A percentile compares a stretch with the other conserved stretches of the same genome.
phyloP scores from a whole-genome alignment of 2,329 filamentous ascomycete species.

The Chaetomiaceae sp. region DNA sequence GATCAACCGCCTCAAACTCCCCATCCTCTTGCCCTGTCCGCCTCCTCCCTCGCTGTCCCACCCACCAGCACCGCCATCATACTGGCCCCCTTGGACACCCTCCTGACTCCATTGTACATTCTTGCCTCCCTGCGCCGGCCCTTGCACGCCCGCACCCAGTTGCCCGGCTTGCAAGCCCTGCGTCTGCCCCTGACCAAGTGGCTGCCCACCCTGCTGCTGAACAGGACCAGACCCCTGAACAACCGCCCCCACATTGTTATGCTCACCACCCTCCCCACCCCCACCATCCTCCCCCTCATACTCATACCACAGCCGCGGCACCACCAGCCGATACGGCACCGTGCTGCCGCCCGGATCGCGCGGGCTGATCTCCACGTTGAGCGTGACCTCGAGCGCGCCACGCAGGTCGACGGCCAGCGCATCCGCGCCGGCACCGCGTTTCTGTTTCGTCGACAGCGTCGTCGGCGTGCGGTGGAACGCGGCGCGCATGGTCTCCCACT shows the following conservation, averaged over 20 bases:
- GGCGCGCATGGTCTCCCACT: too few species aligned
- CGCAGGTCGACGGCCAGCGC: conserved; percentile 65
- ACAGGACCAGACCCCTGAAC: too few species aligned
- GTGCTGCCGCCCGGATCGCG: conserved; percentile 85
- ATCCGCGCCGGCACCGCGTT: conserved; percentile 27
- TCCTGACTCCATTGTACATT: too few species aligned
- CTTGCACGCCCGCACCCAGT: too few species aligned
- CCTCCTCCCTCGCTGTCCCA: conserved; percentile 24
- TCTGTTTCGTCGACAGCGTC: conserved; percentile 50
- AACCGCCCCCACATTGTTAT: too few species aligned
- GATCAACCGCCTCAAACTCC: conserved; percentile 38
- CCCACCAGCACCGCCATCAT: not conserved
- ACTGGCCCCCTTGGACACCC: too few species aligned
- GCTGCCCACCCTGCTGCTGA: not conserved
- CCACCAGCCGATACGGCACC: conserved; percentile 75
- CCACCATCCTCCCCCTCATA: conserved; percentile 35
- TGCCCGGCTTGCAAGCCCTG: too few species aligned
- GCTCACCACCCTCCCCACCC: conserved; percentile 14
- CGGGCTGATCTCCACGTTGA: conserved; percentile 85
- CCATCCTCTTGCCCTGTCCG: conserved; percentile 16
- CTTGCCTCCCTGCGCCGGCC: too few species aligned
- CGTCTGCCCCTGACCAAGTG: too few species aligned
- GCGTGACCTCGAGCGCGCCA: conserved; percentile 74
- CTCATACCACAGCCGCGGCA: conserved; percentile 67
- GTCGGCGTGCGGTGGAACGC: conserved; percentile 66